These are phyloP conservation scores for Psilocybe tampanensis DNA, from an alignment of 768 basidiomycete genomes.

Conservation along the genomic window DNA sequence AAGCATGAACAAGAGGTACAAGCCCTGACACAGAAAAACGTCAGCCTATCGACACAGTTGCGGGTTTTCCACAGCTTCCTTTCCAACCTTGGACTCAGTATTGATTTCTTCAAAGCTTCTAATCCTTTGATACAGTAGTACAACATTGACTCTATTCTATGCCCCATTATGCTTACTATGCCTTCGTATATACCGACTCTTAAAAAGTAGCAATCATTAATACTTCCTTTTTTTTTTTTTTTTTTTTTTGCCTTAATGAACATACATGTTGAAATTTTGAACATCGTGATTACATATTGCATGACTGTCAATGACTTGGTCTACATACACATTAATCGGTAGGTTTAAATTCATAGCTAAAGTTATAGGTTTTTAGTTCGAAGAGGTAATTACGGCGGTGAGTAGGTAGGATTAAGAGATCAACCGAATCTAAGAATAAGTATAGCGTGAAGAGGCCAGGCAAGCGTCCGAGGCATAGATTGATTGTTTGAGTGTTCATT, in stretches of 20 bases:
- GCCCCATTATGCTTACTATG: neutral
- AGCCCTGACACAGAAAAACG: too few relatives aligned
- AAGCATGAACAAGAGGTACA: too few relatives aligned
- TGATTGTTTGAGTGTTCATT: neutral
- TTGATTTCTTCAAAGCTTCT: too few relatives aligned
- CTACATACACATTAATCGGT: neutral
- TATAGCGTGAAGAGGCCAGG: neutral
- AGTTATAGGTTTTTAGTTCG: neutral
- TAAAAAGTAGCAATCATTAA: too few relatives aligned
- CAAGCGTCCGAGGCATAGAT: neutral
- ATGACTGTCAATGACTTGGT: neutral
- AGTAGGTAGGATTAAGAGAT: constrained; percentile 2
- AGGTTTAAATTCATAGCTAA: neutral
- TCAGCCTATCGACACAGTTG: too few relatives aligned
- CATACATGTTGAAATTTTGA: neutral
- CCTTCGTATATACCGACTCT: neutral
- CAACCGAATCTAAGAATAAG: constrained; percentile 9
- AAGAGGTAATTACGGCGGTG: neutral
- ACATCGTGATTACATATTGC: too few relatives aligned
- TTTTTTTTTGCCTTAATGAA: too few relatives aligned
- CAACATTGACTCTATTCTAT: too few relatives aligned
- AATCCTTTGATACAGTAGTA: too few relatives aligned
- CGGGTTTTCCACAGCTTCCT: too few relatives aligned
- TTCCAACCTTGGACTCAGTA: too few relatives aligned
- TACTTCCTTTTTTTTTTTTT: too few relatives aligned